phyloP scores from a whole-genome alignment of 1,284 basidiomycete species.

The Coniferiporia weirii region DNA sequence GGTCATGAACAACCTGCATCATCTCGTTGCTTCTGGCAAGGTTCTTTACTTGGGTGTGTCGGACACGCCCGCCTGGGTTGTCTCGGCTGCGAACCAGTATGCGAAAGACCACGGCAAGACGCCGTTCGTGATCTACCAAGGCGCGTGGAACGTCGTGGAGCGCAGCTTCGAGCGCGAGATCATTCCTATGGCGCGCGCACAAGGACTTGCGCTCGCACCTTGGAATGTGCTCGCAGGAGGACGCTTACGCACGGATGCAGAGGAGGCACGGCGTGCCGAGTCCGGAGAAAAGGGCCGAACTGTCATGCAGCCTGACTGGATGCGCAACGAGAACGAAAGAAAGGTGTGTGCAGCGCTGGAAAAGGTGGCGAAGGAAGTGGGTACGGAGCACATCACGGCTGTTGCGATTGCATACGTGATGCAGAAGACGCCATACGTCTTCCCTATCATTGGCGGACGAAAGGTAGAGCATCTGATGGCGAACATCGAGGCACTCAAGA shows the following conservation, averaged over 20 bases:
- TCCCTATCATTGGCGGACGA: conserved; percentile 26
- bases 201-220: too few relatives aligned
- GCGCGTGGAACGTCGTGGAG: conserved; percentile 30
- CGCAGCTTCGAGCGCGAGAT: too few relatives aligned
- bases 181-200: too few relatives aligned
- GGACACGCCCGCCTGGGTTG: conserved; percentile 27
- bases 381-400: too few relatives aligned
- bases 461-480: conserved; percentile 25
- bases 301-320: conserved; percentile 5
- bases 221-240: too few relatives aligned
- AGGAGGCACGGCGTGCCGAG: conserved; percentile 13
- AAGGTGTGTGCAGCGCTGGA: conserved; percentile 10
- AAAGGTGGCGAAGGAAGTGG: too few relatives aligned
- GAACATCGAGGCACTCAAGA: conserved; percentile 25
- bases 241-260: too few relatives aligned
- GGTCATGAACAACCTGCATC: too few relatives aligned
- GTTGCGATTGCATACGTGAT: too few relatives aligned
- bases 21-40: conserved; percentile 35
- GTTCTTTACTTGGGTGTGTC: conserved; percentile 34
- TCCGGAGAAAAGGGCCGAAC: conserved; percentile 21
- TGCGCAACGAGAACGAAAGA: conserved; percentile 18
- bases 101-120: conserved; percentile 27
- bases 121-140: conserved; percentile 31
- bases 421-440: too few relatives aligned
- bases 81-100: conserved; percentile 18